Evolutionary conservation across 768 basidiomycete genomes (phyloP).

Genomic region (Nidularia sp.): DNA sequence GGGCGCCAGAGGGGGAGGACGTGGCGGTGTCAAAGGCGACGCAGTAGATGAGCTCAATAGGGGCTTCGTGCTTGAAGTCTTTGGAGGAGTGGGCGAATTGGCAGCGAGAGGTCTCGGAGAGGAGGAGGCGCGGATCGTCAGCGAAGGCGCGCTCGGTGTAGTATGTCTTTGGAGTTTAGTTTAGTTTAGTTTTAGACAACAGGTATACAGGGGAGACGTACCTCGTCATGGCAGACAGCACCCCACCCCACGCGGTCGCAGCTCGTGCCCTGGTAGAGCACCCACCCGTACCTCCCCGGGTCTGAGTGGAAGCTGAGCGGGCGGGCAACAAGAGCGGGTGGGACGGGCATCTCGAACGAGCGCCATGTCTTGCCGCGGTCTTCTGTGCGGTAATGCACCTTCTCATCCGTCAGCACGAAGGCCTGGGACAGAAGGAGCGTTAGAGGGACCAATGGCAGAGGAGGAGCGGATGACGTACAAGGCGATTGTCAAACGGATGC

Average conservation of each 20-base stretch:
- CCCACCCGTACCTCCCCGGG: constrained; percentile 60
- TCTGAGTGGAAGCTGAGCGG: constrained; percentile 90
- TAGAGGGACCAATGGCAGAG: neutral
- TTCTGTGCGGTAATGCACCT: constrained; percentile 80
- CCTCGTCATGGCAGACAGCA: constrained; percentile 69
- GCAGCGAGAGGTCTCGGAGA: constrained; percentile 73
- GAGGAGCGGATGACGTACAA: constrained; percentile 38
- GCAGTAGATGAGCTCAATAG: constrained; percentile 79
- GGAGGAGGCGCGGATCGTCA: constrained; percentile 50
- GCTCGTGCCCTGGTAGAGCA: constrained; percentile 73
- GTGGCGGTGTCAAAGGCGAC: constrained; percentile 69
- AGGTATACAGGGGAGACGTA: constrained; percentile 21
- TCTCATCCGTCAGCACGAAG: constrained; percentile 76
- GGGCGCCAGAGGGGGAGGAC: constrained; percentile 38
- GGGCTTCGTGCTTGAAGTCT: constrained; percentile 78
- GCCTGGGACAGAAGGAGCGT: constrained; percentile 46
- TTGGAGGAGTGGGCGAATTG: constrained; percentile 86
- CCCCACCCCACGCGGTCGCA: constrained; percentile 59
- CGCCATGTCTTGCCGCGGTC: constrained; percentile 90
- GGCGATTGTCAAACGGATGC: constrained; percentile 81
- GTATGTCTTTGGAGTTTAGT: constrained; percentile 56
- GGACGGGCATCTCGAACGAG: constrained; percentile 62
- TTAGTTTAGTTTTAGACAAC: constrained; percentile 5
- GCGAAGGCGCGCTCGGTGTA: constrained; percentile 85
- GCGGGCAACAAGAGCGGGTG: constrained; percentile 51